These are phyloP conservation scores for Cordyceps fumosorosea DNA, from an alignment of 2,329 filamentous ascomycete species.

Conservation along the genomic window DNA sequence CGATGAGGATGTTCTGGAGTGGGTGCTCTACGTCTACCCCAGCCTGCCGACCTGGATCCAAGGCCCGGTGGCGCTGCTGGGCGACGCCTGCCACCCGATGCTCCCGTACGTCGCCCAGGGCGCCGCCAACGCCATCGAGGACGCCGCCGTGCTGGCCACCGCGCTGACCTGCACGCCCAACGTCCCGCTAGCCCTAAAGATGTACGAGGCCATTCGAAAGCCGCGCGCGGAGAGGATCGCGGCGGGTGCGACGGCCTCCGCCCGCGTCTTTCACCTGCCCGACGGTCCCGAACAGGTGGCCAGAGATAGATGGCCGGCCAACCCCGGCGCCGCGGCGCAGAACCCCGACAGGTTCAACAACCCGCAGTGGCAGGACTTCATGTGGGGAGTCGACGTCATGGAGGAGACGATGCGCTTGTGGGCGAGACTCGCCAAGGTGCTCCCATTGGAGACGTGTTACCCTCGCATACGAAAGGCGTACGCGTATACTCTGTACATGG, in stretches of 20 bases:
- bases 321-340: constrained; percentile 18
- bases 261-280: constrained; percentile 12
- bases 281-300: background rate
- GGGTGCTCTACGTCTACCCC: constrained; percentile 56
- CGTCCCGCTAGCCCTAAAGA: constrained; percentile 16
- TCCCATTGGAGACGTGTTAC: background rate
- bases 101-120: constrained; percentile 62
- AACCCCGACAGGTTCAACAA: constrained; percentile 24
- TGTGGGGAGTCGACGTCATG: constrained; percentile 28
- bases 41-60: constrained; percentile 57
- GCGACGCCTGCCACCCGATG: constrained; percentile 62
- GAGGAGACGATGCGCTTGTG: constrained; percentile 6
- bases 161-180: constrained; percentile 14
- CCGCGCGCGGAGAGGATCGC: constrained; percentile 17
- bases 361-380: constrained; percentile 21
- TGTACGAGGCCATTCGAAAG: constrained; percentile 20
- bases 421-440: background rate
- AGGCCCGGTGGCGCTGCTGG: constrained; percentile 48
- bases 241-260: constrained; percentile 15
- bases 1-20: constrained; percentile 60
- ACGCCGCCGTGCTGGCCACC: constrained; percentile 50
- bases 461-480: background rate
- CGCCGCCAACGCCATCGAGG: constrained; percentile 62
- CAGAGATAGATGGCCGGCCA: background rate
- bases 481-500: background rate